Conservation (phyloP, 257 asterid genomes). For the Fraxinus quadrangulata region DNA sequence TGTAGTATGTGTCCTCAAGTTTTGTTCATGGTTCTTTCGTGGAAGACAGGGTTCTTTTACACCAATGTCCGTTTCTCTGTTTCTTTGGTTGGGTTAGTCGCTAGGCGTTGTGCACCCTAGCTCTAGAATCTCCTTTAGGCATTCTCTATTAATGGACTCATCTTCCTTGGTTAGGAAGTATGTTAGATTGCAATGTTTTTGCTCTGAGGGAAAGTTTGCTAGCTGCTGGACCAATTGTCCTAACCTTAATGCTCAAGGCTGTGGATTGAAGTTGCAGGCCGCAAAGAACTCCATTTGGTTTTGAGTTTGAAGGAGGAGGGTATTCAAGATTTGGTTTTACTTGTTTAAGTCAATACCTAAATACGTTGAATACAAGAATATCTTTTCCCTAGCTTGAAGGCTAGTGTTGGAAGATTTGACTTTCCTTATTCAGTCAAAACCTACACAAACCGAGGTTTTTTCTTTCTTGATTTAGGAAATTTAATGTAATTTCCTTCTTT, state of each 20-base stretch:
- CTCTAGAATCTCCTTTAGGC: neutral
- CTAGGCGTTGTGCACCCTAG: neutral
- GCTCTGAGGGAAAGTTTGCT: neutral
- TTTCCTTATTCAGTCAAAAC: neutral
- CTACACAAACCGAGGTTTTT: neutral
- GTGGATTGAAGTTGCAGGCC: neutral
- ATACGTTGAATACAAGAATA: neutral
- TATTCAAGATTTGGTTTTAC: neutral
- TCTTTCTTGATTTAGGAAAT: too few relatives aligned
- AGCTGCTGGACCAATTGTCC: neutral
- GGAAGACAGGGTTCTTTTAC: neutral
- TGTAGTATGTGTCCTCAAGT: neutral
- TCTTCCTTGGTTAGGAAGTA: neutral
- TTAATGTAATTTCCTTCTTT: neutral
- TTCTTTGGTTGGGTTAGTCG: neutral
- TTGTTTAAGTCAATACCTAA: neutral
- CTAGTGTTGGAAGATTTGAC: neutral
- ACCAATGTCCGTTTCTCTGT: neutral
- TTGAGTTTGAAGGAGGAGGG: neutral
- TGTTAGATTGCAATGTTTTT: neutral
- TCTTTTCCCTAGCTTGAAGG: neutral
- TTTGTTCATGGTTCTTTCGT: neutral
- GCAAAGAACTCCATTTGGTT: neutral
- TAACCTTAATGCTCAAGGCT: neutral
- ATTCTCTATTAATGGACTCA: neutral